Evolutionary conservation across 768 basidiomycete genomes (phyloP), one percentile per base, ranked within the genome.

Genomic region (Pulveroboletus sp.): DNA sequence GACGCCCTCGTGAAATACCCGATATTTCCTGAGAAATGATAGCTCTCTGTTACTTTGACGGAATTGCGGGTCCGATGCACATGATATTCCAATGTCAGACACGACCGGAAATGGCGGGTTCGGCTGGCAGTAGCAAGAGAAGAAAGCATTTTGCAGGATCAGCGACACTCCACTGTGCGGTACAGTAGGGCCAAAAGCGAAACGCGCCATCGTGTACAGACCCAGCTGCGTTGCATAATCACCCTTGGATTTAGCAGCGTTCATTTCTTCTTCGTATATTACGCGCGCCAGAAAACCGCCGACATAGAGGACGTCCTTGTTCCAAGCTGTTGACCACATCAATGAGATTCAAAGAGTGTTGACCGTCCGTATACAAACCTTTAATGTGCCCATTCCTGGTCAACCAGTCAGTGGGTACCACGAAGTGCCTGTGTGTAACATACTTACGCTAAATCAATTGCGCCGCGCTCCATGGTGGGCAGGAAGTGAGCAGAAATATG

Each of bases 391-490:
- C 82, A 65, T 96, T 93, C 61, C 89, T 91, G 43, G 24, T 14
- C 49, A 8, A 18, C n/a, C 1, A 24, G 37, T 59, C 18, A 49
- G 38, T 27, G 3, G 32, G 38, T 39, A 44, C 47, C 6, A 13
- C 11, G 2, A 36, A 17, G 21, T 26, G 42, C 9, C 14, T 26
- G 24, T 41, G 39, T 26, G 33, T 30, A 24, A 35, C 15, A 49
- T 49, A 30, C 83, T 68, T 62, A 90, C 85, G 90, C 83, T 31
- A 94, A 72, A 69, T 92, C 93, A 47, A 95, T 85, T 0, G 87
- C 84, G 67, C 96, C 93, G 57, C 95, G 80, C 67, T 98, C 95
- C 6, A 97, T 91, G 0, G 95, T 97, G 7, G 93, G 90, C 44
- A 97, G 93, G 64, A 96, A 96, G 6, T 93, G 76, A 8, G 87